Base-by-base conservation (phyloP, 352 stramenopile genomes). In the Phytophthora capsici region DNA sequence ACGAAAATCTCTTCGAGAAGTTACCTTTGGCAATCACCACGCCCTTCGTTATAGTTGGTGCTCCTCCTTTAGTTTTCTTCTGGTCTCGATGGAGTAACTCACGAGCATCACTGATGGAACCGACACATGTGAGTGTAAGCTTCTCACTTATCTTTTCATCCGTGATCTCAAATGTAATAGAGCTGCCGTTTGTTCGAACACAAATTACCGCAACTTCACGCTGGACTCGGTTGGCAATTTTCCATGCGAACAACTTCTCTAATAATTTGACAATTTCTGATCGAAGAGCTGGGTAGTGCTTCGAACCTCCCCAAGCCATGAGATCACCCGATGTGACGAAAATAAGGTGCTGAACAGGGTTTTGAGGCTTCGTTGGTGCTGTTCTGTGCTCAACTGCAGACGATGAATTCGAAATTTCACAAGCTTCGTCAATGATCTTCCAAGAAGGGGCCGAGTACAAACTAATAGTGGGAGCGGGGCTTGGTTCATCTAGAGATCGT, bases 1-100 rank as follows among this genome's bases (percentile, higher is more conserved):
- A 92, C 6, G 78, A 82, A 62, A 89, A 94, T 9, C 86, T 73
- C 37, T 91, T 92, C 10, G 86, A 92, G 43, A 94, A 90, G 45
- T 84, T 58, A 0, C 84, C 84, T 54, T 82, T 89, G 7, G 79
- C 38, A 52, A 63, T 57, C 51, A 55, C 8, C 49, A 43, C 48
- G 43, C 25, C 45, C 22, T 46, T 57, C 17, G 20, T 37, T 60
- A 17, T 13, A 32, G 17, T 7, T 19, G 61, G 25, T 19, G 7
- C 4, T 16, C 55, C 46, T 14, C 23, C 43, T 16, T 73, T 73
- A 1, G 23, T 19, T 69, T 48, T 72, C 22, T 69, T 79, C 19
- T 32, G 44, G 12, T 57, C 64, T 26, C 36, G 70, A 72, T 28
- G 63, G 23, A 65, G 20, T 34, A 77, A 40, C 10, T 73, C 69